These are phyloP conservation scores for Cystofilobasidium bisporidii DNA, from an alignment of 768 basidiomycete species.

Conservation along the genomic window DNA sequence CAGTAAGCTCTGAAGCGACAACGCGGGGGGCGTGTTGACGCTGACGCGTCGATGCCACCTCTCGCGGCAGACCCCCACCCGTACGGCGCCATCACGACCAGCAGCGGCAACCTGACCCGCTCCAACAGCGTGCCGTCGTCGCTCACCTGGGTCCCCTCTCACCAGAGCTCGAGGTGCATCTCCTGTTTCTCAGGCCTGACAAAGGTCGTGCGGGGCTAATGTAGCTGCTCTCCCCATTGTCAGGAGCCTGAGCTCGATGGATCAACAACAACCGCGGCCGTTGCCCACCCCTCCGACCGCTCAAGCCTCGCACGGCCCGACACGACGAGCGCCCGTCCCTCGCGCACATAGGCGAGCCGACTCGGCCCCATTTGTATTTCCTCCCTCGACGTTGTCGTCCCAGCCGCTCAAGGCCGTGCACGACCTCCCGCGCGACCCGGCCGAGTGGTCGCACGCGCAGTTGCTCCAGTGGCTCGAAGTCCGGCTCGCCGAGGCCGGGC, in stretches of 20 bases:
- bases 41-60: not conserved
- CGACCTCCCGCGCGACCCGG: not conserved
- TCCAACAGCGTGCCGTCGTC: not conserved
- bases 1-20: not conserved
- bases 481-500: not conserved
- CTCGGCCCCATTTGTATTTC: not conserved
- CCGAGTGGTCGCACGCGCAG: not conserved
- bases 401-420: not conserved
- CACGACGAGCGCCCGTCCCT: not conserved
- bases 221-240: not conserved
- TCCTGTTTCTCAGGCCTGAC: not conserved
- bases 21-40: too few species aligned
- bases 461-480: not conserved
- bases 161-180: not conserved
- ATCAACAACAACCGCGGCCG: not conserved
- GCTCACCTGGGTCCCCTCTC: not conserved
- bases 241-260: constrained; percentile 7
- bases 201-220: too few species aligned
- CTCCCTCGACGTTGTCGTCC: not conserved
- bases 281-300: not conserved
- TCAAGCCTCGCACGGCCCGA: not conserved
- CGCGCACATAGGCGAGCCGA: not conserved
- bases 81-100: not conserved
- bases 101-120: not conserved
- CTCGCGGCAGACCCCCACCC: not conserved